Base-by-base conservation (phyloP, 257 asterid genomes). In the Dorcoceras hygrometricum region DNA sequence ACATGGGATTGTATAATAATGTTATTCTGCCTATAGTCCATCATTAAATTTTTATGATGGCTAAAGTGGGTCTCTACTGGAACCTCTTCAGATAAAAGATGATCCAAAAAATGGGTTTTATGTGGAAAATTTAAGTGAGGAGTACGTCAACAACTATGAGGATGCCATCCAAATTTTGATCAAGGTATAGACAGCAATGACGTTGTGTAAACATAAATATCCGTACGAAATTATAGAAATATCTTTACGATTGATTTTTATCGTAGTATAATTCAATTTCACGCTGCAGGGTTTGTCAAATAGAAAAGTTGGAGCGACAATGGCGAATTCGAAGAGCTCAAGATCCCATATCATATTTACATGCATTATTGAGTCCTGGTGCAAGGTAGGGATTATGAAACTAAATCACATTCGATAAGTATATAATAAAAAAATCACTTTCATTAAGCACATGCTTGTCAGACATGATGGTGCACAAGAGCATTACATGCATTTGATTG, bases 301-400 rank as follows among this genome's bases (percentile, higher is more conserved):
- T 75, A 84, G 91, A 79, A 94, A 88, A 75, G 77, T 80, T 73
- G 99, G 99, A 79, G 78, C 95, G 76, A 90, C 97, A 59, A 84
- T 89, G 64, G 70, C 87, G 20, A 94, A 94, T 71, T 90, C 97
- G 62, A 94, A 88, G 86, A 94, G 97, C 81, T 94, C 99, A 77
- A 93, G 97, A 76, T 93, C 99, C 67, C 97, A 90, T 75, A 74
- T 90, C 67, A 84, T 93, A 71, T 84, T 88, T 76, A 86, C 99
- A 19, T 88, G 92, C 82, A 73, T 90, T 73, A 81, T 94, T 51
- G 97, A 94, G 75, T 94, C 97, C 74, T 94, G 97, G 97, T 82
- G 93, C 84, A 94, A 90, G 97, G 99, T 94, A 88, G 27, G 29
- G 57, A 20, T 26, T 58, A 14, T 6, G 25, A 62, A 68, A 36